phyloP scores from a whole-genome alignment of 1,284 basidiomycete species.

The Afroboletus lepidellus region DNA sequence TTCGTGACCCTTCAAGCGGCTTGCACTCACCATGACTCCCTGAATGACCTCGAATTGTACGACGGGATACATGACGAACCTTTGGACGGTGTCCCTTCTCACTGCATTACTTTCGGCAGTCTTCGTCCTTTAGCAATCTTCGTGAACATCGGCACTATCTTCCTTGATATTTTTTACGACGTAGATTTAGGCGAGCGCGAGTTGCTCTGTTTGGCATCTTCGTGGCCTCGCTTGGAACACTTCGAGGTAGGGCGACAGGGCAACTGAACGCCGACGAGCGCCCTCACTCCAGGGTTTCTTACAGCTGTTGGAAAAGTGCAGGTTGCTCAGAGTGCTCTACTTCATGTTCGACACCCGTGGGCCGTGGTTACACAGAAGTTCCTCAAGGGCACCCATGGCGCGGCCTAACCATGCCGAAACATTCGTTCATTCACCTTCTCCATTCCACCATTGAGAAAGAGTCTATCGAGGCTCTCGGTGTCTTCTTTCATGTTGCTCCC shows the following conservation, averaged over 20 bases:
- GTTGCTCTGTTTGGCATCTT: conserved; percentile 17
- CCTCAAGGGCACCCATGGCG: conserved; percentile 14
- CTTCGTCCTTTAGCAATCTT: conserved; percentile 14
- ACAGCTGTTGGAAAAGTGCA: conserved; percentile 15
- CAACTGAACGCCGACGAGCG: conserved; percentile 8
- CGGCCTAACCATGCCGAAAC: conserved; percentile 2
- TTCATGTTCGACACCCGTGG: conserved; percentile 10
- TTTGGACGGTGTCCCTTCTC: no score
- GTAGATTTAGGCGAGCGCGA: conserved; percentile 9
- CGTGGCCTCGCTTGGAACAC: conserved; percentile 13
- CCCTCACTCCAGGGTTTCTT: conserved; percentile 18
- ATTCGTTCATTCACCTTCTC: neutral
- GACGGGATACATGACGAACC: neutral
- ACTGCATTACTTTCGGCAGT: neutral
- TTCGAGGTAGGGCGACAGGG: neutral
- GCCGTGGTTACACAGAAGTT: conserved; percentile 12
- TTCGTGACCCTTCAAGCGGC: conserved; percentile 7
- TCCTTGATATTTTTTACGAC: conserved; percentile 1
- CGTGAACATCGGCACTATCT: conserved; percentile 10
- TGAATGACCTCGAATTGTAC: neutral
- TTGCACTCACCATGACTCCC: neutral
- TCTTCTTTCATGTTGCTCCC: conserved; percentile 16
- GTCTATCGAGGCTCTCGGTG: conserved; percentile 15
- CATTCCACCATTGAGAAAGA: conserved; percentile 11
- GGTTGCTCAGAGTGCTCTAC: conserved; percentile 6